Evolutionary conservation across 495 filamentous ascomycete species (phyloP).

Genomic region (Opeltia flavorubescens): DNA sequence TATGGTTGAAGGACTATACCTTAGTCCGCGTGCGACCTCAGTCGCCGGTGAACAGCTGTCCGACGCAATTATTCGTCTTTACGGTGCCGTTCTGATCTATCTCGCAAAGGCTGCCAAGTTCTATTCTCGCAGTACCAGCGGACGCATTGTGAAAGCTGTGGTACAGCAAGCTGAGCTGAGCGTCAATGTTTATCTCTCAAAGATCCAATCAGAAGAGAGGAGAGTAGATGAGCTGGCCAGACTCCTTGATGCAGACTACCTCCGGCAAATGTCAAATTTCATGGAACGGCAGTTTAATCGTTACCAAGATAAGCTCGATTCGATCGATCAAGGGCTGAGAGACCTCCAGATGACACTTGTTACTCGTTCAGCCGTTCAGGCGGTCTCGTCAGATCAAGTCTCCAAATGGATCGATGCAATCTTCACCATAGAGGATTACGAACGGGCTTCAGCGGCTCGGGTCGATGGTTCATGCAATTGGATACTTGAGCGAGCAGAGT

Average conservation of each 20-base stretch:
- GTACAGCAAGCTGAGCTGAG: not conserved
- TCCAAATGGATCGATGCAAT: not conserved
- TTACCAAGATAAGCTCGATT: not conserved
- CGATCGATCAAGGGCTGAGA: not conserved
- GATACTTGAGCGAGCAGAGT: slow-evolving; percentile 4
- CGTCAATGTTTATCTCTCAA: not conserved
- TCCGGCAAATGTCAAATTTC: not conserved
- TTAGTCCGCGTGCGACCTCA: not conserved
- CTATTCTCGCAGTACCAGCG: slow-evolving; percentile 3
- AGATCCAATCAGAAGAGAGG: not conserved
- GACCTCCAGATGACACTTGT: not conserved
- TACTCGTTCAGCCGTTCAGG: not conserved
- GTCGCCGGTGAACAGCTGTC: slow-evolving; percentile 3
- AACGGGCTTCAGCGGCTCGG: not conserved
- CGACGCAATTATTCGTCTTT: slow-evolving; percentile 2
- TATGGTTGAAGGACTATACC: slow-evolving; percentile 7
- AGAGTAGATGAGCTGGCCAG: not conserved
- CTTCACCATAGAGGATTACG: not conserved
- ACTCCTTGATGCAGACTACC: not conserved
- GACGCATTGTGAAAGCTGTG: not conserved
- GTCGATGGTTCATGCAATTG: slow-evolving; percentile 6
- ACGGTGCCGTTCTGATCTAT: slow-evolving; percentile 4
- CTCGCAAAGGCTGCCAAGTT: slow-evolving; percentile 5
- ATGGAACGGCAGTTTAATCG: not conserved
- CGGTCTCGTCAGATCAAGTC: not conserved